phyloP scores from a whole-genome alignment of 2,329 filamentous ascomycete genomes.

The Arachnomyces sp. region DNA sequence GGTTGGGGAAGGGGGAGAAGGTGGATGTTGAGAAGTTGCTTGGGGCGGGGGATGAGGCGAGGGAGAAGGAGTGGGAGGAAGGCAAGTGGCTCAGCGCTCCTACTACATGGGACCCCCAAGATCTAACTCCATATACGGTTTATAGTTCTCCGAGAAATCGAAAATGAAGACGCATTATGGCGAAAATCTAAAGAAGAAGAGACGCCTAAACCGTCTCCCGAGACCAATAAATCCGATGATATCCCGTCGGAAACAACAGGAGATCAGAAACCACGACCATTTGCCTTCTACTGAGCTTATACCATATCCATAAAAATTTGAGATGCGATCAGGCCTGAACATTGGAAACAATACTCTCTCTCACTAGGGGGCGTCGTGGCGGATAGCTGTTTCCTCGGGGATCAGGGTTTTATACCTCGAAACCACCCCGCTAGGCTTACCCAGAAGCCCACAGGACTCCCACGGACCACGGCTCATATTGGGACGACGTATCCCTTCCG shows the following conservation, averaged over 20 bases:
- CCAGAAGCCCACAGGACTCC: no score
- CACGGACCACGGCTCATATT: no score
- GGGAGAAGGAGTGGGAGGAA: slow-evolving; percentile 83
- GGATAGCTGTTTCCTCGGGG: no score
- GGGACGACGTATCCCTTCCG: no score
- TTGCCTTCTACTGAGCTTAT: background rate
- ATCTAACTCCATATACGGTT: slow-evolving; percentile 6
- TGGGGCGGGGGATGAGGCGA: slow-evolving; percentile 66
- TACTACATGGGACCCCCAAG: background rate
- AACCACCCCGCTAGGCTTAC: no score
- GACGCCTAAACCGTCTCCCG: background rate
- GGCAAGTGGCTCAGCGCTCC: slow-evolving; percentile 42
- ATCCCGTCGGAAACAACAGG: background rate
- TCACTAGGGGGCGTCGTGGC: no score
- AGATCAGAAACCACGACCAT: no score
- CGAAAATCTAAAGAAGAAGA: slow-evolving; percentile 12
- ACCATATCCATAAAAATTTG: no score
- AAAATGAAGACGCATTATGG: slow-evolving; percentile 33
- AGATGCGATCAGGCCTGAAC: no score
- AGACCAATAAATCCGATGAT: background rate
- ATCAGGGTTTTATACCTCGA: no score
- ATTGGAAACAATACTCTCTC: no score
- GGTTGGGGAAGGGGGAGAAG: slow-evolving; percentile 43
- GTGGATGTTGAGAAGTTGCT: slow-evolving; percentile 79
- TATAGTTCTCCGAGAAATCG: slow-evolving; percentile 33